Percentiles rank a stretch among this genome's conserved stretches.
phyloP scores from a whole-genome alignment of 2,329 filamentous ascomycete species.

The Tolypocladium paradoxum region DNA sequence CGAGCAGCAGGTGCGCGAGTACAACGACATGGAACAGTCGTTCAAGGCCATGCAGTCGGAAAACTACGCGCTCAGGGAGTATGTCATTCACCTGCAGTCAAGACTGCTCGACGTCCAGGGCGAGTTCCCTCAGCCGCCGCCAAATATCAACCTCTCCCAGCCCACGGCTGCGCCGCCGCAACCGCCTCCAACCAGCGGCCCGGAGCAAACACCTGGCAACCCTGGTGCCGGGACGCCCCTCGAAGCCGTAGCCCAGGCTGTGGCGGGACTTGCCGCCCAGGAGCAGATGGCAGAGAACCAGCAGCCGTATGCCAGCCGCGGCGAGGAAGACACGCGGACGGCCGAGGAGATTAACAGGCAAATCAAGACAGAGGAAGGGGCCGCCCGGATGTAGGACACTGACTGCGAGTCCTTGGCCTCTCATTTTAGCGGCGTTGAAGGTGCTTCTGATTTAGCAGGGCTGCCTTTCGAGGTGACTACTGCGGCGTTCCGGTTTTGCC shows the following conservation, averaged over 20 bases:
- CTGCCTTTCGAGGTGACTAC: background rate
- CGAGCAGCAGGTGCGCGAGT: slow-evolving; percentile 84
- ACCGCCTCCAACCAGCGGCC: slow-evolving; percentile 13
- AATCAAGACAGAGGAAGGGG: slow-evolving; percentile 29
- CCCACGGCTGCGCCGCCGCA: slow-evolving; percentile 10
- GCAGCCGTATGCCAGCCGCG: slow-evolving; percentile 20
- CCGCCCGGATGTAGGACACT: slow-evolving; percentile 10
- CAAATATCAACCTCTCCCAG: slow-evolving; percentile 58
- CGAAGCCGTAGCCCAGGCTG: slow-evolving; percentile 40
- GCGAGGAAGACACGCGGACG: slow-evolving; percentile 32
- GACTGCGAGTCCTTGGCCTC: background rate
- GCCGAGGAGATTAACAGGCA: slow-evolving; percentile 46
- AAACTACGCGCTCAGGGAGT: slow-evolving; percentile 84
- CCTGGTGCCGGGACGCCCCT: slow-evolving; percentile 26
- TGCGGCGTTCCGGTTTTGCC: background rate
- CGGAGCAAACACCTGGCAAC: slow-evolving; percentile 14
- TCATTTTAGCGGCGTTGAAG: slow-evolving; percentile 4
- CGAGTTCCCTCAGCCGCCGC: slow-evolving; percentile 74
- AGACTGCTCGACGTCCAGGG: slow-evolving; percentile 73
- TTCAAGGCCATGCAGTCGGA: slow-evolving; percentile 77
- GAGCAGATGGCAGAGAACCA: slow-evolving; percentile 26
- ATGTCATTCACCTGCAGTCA: slow-evolving; percentile 82
- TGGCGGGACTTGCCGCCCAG: slow-evolving; percentile 30
- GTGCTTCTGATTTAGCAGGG: background rate
- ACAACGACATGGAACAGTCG: slow-evolving; percentile 60